Percentiles rank a stretch among this genome's conserved stretches.
These are phyloP conservation scores for Kwoniella mangroviensis DNA, from an alignment of 768 basidiomycete genomes.

Conservation along the genomic window DNA sequence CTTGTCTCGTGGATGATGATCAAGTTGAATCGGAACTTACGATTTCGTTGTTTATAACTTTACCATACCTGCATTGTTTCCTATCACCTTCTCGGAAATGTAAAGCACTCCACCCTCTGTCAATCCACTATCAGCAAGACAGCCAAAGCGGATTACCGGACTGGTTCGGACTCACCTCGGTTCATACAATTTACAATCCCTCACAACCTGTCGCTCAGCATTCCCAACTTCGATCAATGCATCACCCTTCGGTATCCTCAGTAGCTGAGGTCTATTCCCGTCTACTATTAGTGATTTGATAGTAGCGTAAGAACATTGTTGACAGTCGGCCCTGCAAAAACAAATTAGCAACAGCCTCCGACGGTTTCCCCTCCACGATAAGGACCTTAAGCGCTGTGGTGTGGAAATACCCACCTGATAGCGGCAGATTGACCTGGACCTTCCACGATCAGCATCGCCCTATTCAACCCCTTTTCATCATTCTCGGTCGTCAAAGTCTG, in stretches of 20 bases:
- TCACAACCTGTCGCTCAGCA: conserved; percentile 51
- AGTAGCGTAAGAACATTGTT: conserved; percentile 41
- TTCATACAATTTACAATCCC: conserved; percentile 56
- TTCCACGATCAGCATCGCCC: conserved; percentile 56
- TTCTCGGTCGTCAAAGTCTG: conserved; percentile 57
- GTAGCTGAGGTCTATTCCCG: conserved; percentile 55
- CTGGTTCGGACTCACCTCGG: conserved; percentile 47
- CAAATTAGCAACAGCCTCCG: neutral
- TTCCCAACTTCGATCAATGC: conserved; percentile 57
- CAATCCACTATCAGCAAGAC: neutral
- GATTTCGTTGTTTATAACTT: conserved; percentile 55
- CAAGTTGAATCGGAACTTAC: conserved; percentile 29
- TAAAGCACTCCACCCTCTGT: conserved; percentile 57
- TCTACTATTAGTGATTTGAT: conserved; percentile 54
- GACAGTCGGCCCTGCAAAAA: conserved; percentile 54
- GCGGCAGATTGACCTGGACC: conserved; percentile 55
- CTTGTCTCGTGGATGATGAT: neutral
- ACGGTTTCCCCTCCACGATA: no score
- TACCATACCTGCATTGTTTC: conserved; percentile 52
- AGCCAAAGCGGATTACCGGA: no score
- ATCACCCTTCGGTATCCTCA: conserved; percentile 52
- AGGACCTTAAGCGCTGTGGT: no score
- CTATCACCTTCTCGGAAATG: conserved; percentile 58
- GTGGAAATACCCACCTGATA: conserved; percentile 46
- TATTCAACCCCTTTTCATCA: conserved; percentile 44